Evolutionary conservation across 441 rosid species (phyloP).

Genomic region (Monsonia emarginata): DNA sequence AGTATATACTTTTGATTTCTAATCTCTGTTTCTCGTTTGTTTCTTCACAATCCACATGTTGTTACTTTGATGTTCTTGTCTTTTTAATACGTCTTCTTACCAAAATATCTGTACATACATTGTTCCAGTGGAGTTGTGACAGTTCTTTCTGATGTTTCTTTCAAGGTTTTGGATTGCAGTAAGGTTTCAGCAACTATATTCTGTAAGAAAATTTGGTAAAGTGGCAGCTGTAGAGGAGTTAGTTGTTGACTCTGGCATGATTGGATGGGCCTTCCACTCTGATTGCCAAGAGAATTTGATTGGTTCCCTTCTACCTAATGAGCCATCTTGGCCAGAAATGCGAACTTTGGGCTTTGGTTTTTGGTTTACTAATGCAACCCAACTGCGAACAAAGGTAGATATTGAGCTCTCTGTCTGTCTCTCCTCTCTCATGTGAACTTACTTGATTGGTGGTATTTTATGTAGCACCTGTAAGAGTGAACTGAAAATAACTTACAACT

Average conservation of each 20-base stretch:
- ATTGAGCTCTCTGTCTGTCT: constrained; percentile 2
- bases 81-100: neutral
- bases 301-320: constrained; percentile 53
- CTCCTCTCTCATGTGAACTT: too few relatives aligned
- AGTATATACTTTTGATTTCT: neutral
- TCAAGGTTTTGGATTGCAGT: constrained; percentile 82
- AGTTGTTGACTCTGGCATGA: constrained; percentile 52
- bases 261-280: constrained; percentile 89
- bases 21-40: neutral
- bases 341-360: constrained; percentile 75
- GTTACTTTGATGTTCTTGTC: neutral
- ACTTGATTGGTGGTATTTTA: neutral
- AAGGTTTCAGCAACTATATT: constrained; percentile 60
- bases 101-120: neutral
- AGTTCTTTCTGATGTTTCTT: constrained; percentile 15
- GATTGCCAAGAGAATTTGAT: constrained; percentile 79
- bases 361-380: constrained; percentile 67
- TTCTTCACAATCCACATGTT: neutral
- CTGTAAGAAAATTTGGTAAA: constrained; percentile 48
- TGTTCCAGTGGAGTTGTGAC: neutral
- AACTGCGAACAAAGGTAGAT: constrained; percentile 65
- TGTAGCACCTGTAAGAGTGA: neutral
- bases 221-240: constrained; percentile 54
- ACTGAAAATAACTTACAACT: neutral
- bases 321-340: constrained; percentile 86